Evolutionary conservation across 345 rosid genomes (phyloP).

Genomic region (Heritiera littoralis): DNA sequence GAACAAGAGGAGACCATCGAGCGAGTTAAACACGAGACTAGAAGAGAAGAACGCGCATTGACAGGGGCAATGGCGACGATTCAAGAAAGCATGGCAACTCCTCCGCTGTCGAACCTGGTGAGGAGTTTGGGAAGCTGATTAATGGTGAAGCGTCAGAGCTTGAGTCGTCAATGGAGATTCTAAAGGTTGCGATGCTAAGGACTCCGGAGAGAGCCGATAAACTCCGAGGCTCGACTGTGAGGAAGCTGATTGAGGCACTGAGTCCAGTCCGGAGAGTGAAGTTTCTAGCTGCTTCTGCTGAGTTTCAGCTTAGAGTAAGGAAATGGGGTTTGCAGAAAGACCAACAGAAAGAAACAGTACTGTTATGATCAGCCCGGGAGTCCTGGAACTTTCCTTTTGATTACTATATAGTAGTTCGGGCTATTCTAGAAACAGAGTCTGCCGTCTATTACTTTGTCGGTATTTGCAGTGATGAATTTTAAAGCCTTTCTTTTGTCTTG

Average conservation of each 20-base stretch:
- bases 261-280: conserved; percentile 33
- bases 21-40: conserved; percentile 27
- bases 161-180: conserved; percentile 29
- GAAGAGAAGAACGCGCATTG: conserved; percentile 37
- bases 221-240: conserved; percentile 26
- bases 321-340: background rate
- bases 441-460: background rate
- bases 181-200: conserved; percentile 26
- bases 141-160: conserved; percentile 22
- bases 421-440: background rate
- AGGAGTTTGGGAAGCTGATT: conserved; percentile 22
- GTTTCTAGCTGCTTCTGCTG: conserved; percentile 30
- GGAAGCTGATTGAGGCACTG: conserved; percentile 31
- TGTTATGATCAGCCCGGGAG: background rate
- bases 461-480: no score
- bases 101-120: conserved; percentile 22
- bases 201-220: conserved; percentile 34
- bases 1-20: conserved; percentile 32
- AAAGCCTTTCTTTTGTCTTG: no score
- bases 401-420: background rate
- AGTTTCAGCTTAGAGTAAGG: no score
- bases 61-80: conserved; percentile 37
- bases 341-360: background rate
- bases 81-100: conserved; percentile 46
- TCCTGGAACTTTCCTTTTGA: background rate